Conservation (phyloP, 805 yeast genomes). For the Teunomyces pallodes region DNA sequence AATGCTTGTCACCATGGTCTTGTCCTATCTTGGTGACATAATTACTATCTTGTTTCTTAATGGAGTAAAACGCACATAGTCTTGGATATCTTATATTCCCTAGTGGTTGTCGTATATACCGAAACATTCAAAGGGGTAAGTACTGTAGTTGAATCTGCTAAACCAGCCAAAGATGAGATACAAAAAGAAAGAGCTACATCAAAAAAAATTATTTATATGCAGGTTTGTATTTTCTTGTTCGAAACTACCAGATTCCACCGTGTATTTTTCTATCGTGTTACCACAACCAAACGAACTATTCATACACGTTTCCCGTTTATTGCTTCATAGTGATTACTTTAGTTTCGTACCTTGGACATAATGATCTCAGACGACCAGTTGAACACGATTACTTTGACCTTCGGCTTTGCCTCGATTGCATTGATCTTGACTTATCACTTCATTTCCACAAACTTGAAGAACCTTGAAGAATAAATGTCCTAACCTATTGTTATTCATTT, state of each 20-base stretch:
- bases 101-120: neutral
- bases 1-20: neutral
- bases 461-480: slow-evolving; percentile 2
- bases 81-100: neutral
- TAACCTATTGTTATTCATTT: too few relatives aligned
- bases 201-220: neutral
- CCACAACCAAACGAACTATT: too few relatives aligned
- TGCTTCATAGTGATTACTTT: neutral
- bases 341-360: neutral
- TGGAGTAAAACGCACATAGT: neutral
- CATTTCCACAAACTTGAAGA: slow-evolving; percentile 47
- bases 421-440: slow-evolving; percentile 73
- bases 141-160: neutral
- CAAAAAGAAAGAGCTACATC: neutral
- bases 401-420: slow-evolving; percentile 70
- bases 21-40: neutral
- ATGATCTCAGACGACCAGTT: slow-evolving; percentile 88
- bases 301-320: too few relatives aligned
- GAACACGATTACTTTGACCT: slow-evolving; percentile 65
- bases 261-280: neutral
- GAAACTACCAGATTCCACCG: neutral
- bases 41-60: neutral
- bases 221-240: neutral
- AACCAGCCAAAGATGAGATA: neutral
- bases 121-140: neutral